Conservation (phyloP, 495 filamentous ascomycete species). For the Podospora pseudocomata region DNA sequence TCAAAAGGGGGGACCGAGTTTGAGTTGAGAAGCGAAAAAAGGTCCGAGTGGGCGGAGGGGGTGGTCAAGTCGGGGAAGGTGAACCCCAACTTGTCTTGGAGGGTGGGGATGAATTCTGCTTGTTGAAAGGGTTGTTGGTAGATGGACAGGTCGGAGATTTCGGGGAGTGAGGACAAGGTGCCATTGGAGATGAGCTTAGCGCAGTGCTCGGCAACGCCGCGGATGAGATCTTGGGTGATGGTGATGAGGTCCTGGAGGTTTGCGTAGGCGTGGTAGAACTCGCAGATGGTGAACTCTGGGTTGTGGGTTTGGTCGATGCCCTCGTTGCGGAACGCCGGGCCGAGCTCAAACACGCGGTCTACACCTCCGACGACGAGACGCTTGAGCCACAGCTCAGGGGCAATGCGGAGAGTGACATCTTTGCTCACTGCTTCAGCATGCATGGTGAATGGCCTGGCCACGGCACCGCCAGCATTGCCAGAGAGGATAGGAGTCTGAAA, state of each 20-base stretch:
- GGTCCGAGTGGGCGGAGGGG: conserved; percentile 50
- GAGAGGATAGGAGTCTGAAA: conserved; percentile 87
- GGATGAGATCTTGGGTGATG: conserved; percentile 66
- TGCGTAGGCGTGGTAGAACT: conserved; percentile 89
- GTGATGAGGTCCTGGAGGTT: conserved; percentile 71
- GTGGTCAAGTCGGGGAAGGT: conserved; percentile 65
- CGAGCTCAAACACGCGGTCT: conserved; percentile 89
- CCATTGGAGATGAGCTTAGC: conserved; percentile 44
- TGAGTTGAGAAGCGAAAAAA: conserved; percentile 53
- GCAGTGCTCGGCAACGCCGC: conserved; percentile 53
- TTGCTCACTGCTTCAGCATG: conserved; percentile 68
- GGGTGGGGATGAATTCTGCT: conserved; percentile 76
- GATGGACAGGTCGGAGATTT: conserved; percentile 41
- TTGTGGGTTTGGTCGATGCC: conserved; percentile 97
- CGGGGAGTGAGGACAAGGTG: conserved; percentile 46
- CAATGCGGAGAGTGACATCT: conserved; percentile 71
- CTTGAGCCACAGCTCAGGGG: conserved; percentile 95
- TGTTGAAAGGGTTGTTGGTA: conserved; percentile 50
- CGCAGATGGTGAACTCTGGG: conserved; percentile 94
- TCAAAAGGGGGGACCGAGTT: conserved; percentile 44
- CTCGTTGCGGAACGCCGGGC: conserved; percentile 90
- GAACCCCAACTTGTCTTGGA: conserved; percentile 62
- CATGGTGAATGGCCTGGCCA: conserved; percentile 80
- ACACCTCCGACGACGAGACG: conserved; percentile 91
- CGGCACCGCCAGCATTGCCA: conserved; percentile 71